phyloP scores from a whole-genome alignment of 1,139 yeast genomes.

The Kurtzmaniella quercitrusa region DNA sequence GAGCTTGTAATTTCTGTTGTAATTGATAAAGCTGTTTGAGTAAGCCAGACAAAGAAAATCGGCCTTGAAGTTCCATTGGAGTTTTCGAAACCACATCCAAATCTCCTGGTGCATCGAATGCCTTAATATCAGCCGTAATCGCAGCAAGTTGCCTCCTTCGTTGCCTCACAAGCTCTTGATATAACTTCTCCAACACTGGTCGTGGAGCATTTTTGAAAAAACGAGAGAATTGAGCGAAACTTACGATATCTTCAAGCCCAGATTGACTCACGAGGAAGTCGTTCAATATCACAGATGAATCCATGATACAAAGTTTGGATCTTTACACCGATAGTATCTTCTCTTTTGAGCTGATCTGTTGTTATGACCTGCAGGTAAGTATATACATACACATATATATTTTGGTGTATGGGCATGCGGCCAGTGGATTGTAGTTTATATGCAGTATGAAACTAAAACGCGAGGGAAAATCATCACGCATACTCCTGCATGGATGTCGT shows the following conservation, averaged over 20 bases:
- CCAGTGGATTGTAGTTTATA: too few relatives aligned
- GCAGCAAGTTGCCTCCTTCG: conserved; percentile 12
- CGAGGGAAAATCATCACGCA: too few relatives aligned
- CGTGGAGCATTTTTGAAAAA: conserved; percentile 8
- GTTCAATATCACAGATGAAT: conserved; percentile 11
- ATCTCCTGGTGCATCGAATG: conserved; percentile 12
- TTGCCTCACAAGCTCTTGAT: conserved; percentile 18
- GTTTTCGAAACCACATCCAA: neutral
- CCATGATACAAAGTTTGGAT: conserved; percentile 9
- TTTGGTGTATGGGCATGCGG: too few relatives aligned
- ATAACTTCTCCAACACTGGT: conserved; percentile 13
- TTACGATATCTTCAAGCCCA: conserved; percentile 9
- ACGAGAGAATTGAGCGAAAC: conserved; percentile 11
- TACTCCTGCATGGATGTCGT: too few relatives aligned
- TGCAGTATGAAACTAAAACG: neutral
- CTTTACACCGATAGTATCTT: neutral
- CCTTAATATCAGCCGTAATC: conserved; percentile 15
- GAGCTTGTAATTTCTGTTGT: conserved; percentile 10
- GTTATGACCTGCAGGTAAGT: neutral
- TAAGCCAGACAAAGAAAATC: conserved; percentile 14
- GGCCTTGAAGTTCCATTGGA: conserved; percentile 1
- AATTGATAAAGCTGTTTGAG: conserved; percentile 13
- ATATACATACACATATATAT: too few relatives aligned
- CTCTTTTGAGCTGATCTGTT: neutral
- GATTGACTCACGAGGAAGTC: conserved; percentile 13